Base-by-base conservation (phyloP, 2,329 filamentous ascomycete species). In the Phaeoacremonium minimum region DNA sequence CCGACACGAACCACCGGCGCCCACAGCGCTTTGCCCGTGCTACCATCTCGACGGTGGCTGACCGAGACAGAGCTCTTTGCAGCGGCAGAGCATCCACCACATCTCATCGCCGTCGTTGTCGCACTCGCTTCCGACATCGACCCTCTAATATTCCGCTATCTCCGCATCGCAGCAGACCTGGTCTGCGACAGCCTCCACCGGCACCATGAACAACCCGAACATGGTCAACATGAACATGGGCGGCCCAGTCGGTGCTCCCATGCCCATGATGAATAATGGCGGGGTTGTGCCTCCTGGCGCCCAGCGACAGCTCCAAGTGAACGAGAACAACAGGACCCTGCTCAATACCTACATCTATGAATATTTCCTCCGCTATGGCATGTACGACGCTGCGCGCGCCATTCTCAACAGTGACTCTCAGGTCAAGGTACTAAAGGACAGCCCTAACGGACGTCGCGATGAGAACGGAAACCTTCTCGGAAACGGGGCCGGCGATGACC, bases 331-430 rank as follows among this genome's bases (percentile, higher is more conserved):
- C 48, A 77, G 75, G 46, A 66, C 72, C 33, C 65, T 80, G 41
- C 73, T 93, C 35, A 90, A 91, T 65, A 91, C 87, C 15, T 90
- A 90, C 60, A 93, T 93, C 48, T 93, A 91, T 71, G 87, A 93
- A 55, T 91, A 93, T 60, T 91, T 97, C 47, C 70, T 96, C 47
- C 87, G 86, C 53, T 85, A 88, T 59, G 77, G 81, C 49, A 87
- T 95, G 75, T 84, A 77, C 55, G 86, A 93, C 47, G 84, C 86
- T 57, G 93, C 93, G 47, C 80, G 87, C 49, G 75, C 82, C 33
- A 71, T 95, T 42, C 65, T 87, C 38, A 71, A 75, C 30, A 73
- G 75, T 59, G 77, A 85, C 46, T 73, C 84, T 53, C 78, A 73
- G 41, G 67, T 87, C 45, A 85, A 82, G 50, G 68, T 81, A 30